Evolutionary conservation across 257 asterid genomes (phyloP), one percentile per base, ranked within the genome.

Genomic region (Solanum sejunctum): DNA sequence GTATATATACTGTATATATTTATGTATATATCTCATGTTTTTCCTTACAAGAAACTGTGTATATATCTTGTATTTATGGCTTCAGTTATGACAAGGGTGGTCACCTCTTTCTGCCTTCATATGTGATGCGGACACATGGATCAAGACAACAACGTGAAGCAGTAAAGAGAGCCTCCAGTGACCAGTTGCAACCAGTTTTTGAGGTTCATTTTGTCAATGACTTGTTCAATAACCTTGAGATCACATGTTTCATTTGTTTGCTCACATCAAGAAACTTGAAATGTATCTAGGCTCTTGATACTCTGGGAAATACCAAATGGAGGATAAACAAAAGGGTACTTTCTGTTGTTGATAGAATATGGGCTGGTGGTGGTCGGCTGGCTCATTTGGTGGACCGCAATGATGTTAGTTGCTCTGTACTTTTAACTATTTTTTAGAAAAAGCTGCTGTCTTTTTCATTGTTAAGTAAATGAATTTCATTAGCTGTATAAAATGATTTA

Each of bases 101-200:
- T 71, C 93, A 96, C 86, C 83, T 96, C 51, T 93, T 81, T 92
- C 89, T 96, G 89, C 97, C 98, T 85, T 96, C 99, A 6, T 93
- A 91, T 88, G 93, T 93, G 71, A 96, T 96, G 99, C 99, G 98
- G 79, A 96, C 98, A 11, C 99, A 93, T 89, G 99, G 99, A 81
- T 92, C 97, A 84, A 91, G 91, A 39, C 98, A 95, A 79, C 99
- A 95, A 88, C 96, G 99, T 64, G 99, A 96, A 84, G 85, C 96
- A 84, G 88, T 96, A 70, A 96, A 89, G 88, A 93, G 92, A 88
- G 81, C 95, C 87, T 92, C 98, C 36, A 63, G 66, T 84, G 87
- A 89, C 85, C 98, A 95, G 88, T 78, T 96, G 93, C 87, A 80
- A 83, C 91, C 92, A 78, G 91, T 96, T 26, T 96, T 89, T 89